Conservation (phyloP, 805 yeast genomes). For the Ogataea philodendri region DNA sequence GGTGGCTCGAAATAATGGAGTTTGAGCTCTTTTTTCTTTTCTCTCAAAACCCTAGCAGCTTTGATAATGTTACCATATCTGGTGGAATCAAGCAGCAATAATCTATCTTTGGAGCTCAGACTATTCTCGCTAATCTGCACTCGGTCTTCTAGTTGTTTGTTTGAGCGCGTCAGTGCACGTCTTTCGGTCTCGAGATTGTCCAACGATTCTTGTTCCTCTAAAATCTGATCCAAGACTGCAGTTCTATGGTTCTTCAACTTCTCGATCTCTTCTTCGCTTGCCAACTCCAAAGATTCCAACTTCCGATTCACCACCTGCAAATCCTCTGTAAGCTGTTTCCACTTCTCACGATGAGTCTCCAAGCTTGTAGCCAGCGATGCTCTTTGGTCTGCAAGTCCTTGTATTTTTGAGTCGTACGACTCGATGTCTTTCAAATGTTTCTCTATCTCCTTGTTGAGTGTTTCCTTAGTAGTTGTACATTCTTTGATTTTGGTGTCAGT, state of each 20-base stretch:
- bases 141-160: conserved; percentile 20
- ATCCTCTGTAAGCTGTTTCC: conserved; percentile 29
- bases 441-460: conserved; percentile 7
- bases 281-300: conserved; percentile 13
- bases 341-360: conserved; percentile 36
- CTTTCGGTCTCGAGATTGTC: conserved; percentile 18
- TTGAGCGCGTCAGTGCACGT: conserved; percentile 10
- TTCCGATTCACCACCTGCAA: conserved; percentile 12
- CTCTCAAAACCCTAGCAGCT: conserved; percentile 44
- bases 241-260: conserved; percentile 27
- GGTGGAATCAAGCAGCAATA: conserved; percentile 42
- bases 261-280: conserved; percentile 22
- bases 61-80: conserved; percentile 29
- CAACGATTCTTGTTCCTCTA: conserved; percentile 21
- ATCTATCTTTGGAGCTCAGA: conserved; percentile 48
- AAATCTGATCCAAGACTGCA: conserved; percentile 24
- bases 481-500: conserved; percentile 17
- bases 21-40: conserved; percentile 29
- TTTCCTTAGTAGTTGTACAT: conserved; percentile 10
- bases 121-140: conserved; percentile 18
- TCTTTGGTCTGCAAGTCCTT: conserved; percentile 33
- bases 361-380: conserved; percentile 36
- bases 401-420: conserved; percentile 26
- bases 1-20: conserved; percentile 72
- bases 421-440: conserved; percentile 13